Base-by-base conservation (phyloP, 225 moss, liverwort and hornwort genomes). In the Climacium dendroides region DNA sequence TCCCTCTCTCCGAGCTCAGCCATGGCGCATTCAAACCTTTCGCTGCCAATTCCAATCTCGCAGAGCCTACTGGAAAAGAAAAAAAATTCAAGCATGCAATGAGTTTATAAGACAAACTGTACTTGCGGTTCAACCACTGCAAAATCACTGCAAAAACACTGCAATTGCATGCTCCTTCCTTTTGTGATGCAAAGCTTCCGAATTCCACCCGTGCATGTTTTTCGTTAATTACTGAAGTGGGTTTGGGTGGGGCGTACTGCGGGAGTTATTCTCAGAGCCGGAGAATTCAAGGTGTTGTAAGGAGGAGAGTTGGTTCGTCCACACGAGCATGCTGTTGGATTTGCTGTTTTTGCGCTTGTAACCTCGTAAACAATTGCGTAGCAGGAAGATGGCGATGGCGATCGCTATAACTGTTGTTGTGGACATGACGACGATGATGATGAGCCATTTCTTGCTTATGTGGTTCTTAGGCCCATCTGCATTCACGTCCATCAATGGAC, bases 241-340 rank as follows among this genome's bases (percentile, higher is more conserved):
- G 52, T 50, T n/a, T 50, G 35, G 57, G 52, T 9, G 11, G 19
- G 25, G 20, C 74, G 35, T 83, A 90, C 92, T 57, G 67, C 83
- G 19, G 78, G 87, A 87, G 35, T 69, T 64, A 2, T 17, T 74
- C 41, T 82, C 91, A 3, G 86, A 90, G 41, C 37, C 66, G 86
- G 85, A 88, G 78, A 59, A 57, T 13, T 89, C 92, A 6, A 5
- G 58, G 41, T 85, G 87, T 26, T 89, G 91, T 77, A 89, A 48
- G 1, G 87, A 84, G 59, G 85, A 83, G n/a, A 90, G 72, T 57
- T 93, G 93, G 74, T 93, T 93, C 76, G 90, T 92, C 93, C 93
- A 93, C 64, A 93, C 85, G 29, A 75, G 83, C 93, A 92, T 92
- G 50, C 26, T 13, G 81, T 15, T n/a, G 61, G 88, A 59, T 30